Percentiles rank a stretch among this genome's conserved stretches.
phyloP scores from a whole-genome alignment of 2,329 filamentous ascomycete genomes.

The Chaetomium olivaceum region DNA sequence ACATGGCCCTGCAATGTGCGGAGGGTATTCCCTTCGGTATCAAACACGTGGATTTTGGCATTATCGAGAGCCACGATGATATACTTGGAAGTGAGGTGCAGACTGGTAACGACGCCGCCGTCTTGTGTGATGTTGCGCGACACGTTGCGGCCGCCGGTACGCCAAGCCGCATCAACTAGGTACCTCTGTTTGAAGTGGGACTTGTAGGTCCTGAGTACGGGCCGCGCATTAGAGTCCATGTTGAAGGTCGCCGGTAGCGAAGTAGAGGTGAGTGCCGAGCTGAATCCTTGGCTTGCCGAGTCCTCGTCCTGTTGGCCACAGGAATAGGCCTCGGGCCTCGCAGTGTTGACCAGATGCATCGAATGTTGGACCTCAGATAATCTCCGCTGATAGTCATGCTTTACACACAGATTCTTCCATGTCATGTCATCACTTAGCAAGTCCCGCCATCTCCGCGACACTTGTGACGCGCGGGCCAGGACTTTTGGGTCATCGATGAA shows the following conservation, averaged over 20 bases:
- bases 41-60: constrained; percentile 97
- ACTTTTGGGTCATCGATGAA: constrained; percentile 98
- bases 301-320: constrained; percentile 40
- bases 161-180: constrained; percentile 95
- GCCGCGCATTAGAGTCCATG: constrained; percentile 48
- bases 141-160: constrained; percentile 81
- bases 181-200: constrained; percentile 98
- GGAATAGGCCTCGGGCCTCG: constrained; percentile 37
- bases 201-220: constrained; percentile 80
- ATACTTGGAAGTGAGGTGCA: constrained; percentile 92
- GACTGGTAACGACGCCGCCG: constrained; percentile 91
- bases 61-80: constrained; percentile 98
- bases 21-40: constrained; percentile 83
- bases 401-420: constrained; percentile 96
- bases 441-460: constrained; percentile 93
- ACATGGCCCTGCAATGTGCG: constrained; percentile 92
- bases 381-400: constrained; percentile 78
- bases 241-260: constrained; percentile 50
- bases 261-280: constrained; percentile 44
- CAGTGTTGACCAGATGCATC: constrained; percentile 37
- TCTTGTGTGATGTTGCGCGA: constrained; percentile 91
- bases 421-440: constrained; percentile 94
- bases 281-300: constrained; percentile 45
- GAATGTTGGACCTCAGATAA: constrained; percentile 52
- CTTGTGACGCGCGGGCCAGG: constrained; percentile 87